Percentiles rank a stretch among this genome's conserved stretches.
Conservation (phyloP, 1,284 basidiomycete genomes). For the Dichomitus squalens region DNA sequence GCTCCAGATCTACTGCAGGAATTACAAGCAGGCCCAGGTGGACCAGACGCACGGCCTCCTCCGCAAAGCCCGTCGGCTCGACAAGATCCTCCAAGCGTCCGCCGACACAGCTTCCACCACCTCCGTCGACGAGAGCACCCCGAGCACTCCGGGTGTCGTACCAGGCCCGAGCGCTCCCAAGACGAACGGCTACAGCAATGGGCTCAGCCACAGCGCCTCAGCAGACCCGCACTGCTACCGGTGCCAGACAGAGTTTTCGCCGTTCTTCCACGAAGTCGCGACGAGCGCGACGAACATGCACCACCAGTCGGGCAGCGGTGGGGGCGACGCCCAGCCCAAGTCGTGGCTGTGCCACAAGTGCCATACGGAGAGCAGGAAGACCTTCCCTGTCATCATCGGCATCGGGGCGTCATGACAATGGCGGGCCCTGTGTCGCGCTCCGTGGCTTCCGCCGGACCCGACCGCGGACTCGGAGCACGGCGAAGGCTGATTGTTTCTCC, state of each 20-base stretch:
- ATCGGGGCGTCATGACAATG: constrained; percentile 23
- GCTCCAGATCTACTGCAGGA: constrained; percentile 80
- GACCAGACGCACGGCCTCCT: constrained; percentile 79
- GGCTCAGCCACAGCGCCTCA: background rate
- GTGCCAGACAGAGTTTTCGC: constrained; percentile 43
- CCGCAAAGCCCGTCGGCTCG: constrained; percentile 83
- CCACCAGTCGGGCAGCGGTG: background rate
- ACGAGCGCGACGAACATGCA: constrained; percentile 17
- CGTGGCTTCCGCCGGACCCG: background rate
- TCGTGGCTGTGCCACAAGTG: constrained; percentile 62
- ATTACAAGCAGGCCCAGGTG: constrained; percentile 79
- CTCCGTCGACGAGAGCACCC: constrained; percentile 12
- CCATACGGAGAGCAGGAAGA: constrained; percentile 39
- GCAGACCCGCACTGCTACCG: constrained; percentile 35
- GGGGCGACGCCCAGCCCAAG: constrained; percentile 1
- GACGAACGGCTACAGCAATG: background rate
- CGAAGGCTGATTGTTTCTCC: background rate
- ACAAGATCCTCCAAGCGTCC: constrained; percentile 53
- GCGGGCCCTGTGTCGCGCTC: background rate
- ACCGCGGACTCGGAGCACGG: background rate
- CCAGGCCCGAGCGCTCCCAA: background rate
- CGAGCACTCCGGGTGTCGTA: background rate
- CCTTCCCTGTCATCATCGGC: constrained; percentile 26
- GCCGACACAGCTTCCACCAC: constrained; percentile 4
- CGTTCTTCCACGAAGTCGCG: constrained; percentile 39